phyloP scores from a whole-genome alignment of 164 flowering plant species.

The Malania oleifera region DNA sequence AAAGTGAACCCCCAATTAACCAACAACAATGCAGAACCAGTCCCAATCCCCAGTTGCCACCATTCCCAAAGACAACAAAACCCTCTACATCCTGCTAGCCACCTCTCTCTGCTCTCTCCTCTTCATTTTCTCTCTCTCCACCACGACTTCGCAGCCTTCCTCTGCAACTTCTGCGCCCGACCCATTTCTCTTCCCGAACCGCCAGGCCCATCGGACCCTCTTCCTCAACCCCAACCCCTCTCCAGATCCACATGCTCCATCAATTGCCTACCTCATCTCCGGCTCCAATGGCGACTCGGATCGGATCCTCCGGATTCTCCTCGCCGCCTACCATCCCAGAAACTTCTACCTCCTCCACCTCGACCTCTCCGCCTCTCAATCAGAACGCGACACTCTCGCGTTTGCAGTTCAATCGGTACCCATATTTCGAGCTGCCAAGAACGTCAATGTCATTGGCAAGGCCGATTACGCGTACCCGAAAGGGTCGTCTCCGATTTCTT shows the following conservation, averaged over 20 bases:
- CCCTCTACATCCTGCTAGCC: slow-evolving; percentile 27
- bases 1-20: no score
- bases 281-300: slow-evolving; percentile 54
- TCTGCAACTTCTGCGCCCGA: slow-evolving; percentile 8
- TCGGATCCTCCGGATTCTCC: slow-evolving; percentile 64
- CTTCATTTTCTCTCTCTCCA: slow-evolving; percentile 33
- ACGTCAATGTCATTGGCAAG: slow-evolving; percentile 72
- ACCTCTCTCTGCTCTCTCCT: slow-evolving; percentile 30
- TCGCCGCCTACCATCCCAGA: slow-evolving; percentile 67
- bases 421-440: slow-evolving; percentile 51
- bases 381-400: slow-evolving; percentile 51
- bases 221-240: background rate
- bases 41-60: background rate
- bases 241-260: slow-evolving; percentile 33
- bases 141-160: slow-evolving; percentile 10
- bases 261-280: slow-evolving; percentile 74
- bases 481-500: slow-evolving; percentile 59
- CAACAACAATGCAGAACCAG: slow-evolving; percentile 5
- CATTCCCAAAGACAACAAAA: slow-evolving; percentile 7
- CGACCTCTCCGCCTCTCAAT: slow-evolving; percentile 49
- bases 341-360: slow-evolving; percentile 84
- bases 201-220: slow-evolving; percentile 20
- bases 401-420: slow-evolving; percentile 43
- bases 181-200: slow-evolving; percentile 3
- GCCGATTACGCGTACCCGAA: slow-evolving; percentile 52